Evolutionary conservation across 768 basidiomycete species (phyloP).

Genomic region (Tylopilus balloui): DNA sequence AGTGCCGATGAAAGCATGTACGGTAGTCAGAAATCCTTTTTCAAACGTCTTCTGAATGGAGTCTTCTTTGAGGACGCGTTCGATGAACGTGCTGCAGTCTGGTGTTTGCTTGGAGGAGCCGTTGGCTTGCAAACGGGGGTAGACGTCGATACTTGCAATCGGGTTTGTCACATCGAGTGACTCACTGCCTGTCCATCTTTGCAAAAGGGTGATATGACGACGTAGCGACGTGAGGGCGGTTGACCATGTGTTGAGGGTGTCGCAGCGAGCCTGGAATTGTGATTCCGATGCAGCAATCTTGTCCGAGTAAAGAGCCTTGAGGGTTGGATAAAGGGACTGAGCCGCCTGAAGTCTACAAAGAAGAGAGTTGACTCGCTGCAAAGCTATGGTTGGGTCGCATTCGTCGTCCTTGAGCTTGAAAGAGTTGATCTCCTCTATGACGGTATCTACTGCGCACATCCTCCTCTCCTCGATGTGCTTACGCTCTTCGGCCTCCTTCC

Average conservation of each 20-base stretch:
- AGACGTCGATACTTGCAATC: constrained; percentile 56
- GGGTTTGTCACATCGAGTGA: constrained; percentile 85
- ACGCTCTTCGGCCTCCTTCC: constrained; percentile 78
- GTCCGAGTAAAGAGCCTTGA: constrained; percentile 75
- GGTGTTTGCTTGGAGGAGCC: constrained; percentile 42
- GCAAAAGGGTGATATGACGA: constrained; percentile 72
- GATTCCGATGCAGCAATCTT: constrained; percentile 63
- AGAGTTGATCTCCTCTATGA: constrained; percentile 76
- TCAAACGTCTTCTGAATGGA: constrained; percentile 94
- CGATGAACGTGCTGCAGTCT: constrained; percentile 84
- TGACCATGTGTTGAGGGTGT: constrained; percentile 89
- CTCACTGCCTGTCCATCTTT: constrained; percentile 92
- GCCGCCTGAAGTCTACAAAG: constrained; percentile 76
- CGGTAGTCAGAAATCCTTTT: constrained; percentile 81
- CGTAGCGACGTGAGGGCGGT: constrained; percentile 84
- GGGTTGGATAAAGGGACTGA: constrained; percentile 81
- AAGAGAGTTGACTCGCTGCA: constrained; percentile 59
- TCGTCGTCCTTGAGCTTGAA: constrained; percentile 58
- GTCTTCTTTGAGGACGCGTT: constrained; percentile 92
- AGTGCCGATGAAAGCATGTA: constrained; percentile 78
- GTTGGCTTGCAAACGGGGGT: constrained; percentile 28
- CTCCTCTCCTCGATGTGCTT: constrained; percentile 79
- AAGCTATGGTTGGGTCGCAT: constrained; percentile 37
- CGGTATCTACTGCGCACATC: constrained; percentile 70
- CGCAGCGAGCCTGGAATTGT: constrained; percentile 75